Conservation (phyloP, 2,329 filamentous ascomycete species). For the Macroventuria anomochaeta region DNA sequence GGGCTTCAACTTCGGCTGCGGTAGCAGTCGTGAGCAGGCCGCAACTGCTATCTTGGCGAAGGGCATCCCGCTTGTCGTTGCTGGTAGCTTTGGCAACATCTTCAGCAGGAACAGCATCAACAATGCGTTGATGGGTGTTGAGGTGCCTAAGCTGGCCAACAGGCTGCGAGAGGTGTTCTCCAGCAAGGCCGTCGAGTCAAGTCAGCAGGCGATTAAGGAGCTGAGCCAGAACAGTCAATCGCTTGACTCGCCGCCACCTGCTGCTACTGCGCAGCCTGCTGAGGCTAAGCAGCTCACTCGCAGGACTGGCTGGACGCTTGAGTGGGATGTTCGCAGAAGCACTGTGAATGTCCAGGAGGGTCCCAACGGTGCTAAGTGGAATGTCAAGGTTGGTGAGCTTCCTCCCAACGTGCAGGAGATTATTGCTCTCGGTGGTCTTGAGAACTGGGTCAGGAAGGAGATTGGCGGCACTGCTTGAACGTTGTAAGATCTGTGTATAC, state of each 20-base stretch:
- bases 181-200: conserved; percentile 27
- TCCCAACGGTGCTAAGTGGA: conserved; percentile 71
- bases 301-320: conserved; percentile 81
- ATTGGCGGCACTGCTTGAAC: conserved; percentile 54
- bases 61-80: conserved; percentile 78
- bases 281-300: conserved; percentile 67
- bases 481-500: conserved; percentile 26
- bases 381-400: conserved; percentile 80
- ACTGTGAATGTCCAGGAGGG: conserved; percentile 75
- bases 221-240: conserved; percentile 59
- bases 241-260: conserved; percentile 57
- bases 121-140: conserved; percentile 75
- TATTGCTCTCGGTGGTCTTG: conserved; percentile 69
- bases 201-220: conserved; percentile 56
- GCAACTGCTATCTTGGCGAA: conserved; percentile 86
- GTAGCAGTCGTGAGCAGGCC: conserved; percentile 81
- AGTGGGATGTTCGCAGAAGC: conserved; percentile 79
- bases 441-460: conserved; percentile 81
- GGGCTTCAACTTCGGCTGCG: conserved; percentile 89
- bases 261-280: conserved; percentile 44
- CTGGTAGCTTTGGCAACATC: conserved; percentile 84
- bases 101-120: conserved; percentile 81
- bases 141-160: conserved; percentile 71
- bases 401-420: conserved; percentile 80
- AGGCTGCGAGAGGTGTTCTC: conserved; percentile 69